phyloP scores from a whole-genome alignment of 495 filamentous ascomycete species.

The Aspergillus hancockii region DNA sequence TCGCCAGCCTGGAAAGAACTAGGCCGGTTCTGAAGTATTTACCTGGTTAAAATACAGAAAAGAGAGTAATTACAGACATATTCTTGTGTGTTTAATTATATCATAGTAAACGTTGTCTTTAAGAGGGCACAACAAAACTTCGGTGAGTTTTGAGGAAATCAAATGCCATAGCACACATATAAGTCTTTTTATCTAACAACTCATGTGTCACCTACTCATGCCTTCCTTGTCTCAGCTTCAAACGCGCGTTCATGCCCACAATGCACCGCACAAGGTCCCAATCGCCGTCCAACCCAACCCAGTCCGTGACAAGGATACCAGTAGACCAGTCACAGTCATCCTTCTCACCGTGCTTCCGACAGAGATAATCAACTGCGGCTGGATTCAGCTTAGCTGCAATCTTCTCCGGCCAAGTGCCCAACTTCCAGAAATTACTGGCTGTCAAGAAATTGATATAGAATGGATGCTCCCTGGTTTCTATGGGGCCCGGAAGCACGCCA shows the following conservation, averaged over 20 bases:
- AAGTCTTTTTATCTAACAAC: too few relatives aligned
- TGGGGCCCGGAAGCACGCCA: constrained; percentile 31
- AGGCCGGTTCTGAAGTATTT: too few relatives aligned
- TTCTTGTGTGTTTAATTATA: too few relatives aligned
- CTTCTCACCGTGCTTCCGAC: constrained; percentile 60
- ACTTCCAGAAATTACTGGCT: constrained; percentile 90
- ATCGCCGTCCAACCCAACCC: constrained; percentile 85
- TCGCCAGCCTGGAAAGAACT: too few relatives aligned
- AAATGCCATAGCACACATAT: too few relatives aligned
- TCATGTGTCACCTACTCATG: background rate
- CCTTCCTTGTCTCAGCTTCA: constrained; percentile 53
- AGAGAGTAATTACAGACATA: too few relatives aligned
- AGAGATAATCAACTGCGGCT: constrained; percentile 78
- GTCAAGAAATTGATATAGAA: constrained; percentile 90
- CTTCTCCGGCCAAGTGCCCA: constrained; percentile 88
- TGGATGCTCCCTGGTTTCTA: constrained; percentile 51
- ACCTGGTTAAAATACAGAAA: too few relatives aligned
- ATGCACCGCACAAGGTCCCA: constrained; percentile 92
- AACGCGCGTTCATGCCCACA: constrained; percentile 84
- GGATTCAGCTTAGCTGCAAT: constrained; percentile 93
- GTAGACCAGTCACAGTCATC: constrained; percentile 72
- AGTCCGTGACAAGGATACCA: constrained; percentile 92
- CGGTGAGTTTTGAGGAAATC: background rate
- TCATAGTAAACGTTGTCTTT: too few relatives aligned
- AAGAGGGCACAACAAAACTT: background rate